Conservation (phyloP, 768 basidiomycete genomes). For the Trametes punicea region DNA sequence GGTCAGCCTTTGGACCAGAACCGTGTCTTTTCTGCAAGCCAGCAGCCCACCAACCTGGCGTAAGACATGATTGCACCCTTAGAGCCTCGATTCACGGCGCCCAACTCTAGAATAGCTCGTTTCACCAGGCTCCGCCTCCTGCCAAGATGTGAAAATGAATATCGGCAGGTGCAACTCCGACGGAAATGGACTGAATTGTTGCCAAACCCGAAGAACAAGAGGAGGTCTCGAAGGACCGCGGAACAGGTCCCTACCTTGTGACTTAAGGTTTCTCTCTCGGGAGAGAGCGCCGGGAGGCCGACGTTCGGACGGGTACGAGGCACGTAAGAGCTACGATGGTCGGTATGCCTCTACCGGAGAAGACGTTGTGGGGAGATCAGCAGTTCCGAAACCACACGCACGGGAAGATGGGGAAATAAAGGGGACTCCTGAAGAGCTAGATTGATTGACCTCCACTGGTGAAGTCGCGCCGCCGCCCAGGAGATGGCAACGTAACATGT, state of each 20-base stretch:
- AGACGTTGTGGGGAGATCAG: slow-evolving; percentile 8
- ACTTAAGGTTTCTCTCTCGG: slow-evolving; percentile 15
- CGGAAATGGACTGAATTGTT: not conserved
- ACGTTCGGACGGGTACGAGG: slow-evolving; percentile 3
- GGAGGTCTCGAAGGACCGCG: slow-evolving; percentile 8
- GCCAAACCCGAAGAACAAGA: slow-evolving; percentile 4
- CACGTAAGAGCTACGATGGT: slow-evolving; percentile 9
- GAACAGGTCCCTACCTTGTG: slow-evolving; percentile 10
- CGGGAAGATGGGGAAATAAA: slow-evolving; percentile 11
- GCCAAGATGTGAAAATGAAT: slow-evolving; percentile 15
- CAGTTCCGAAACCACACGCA: not conserved
- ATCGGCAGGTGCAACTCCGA: not conserved
- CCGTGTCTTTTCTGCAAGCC: not conserved
- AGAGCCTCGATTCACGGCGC: no score
- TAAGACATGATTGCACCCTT: not conserved
- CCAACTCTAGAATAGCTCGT: no score
- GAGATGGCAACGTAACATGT: slow-evolving; percentile 2
- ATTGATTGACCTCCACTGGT: slow-evolving; percentile 2
- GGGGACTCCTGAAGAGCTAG: slow-evolving; percentile 4
- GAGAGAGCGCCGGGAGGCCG: slow-evolving; percentile 11
- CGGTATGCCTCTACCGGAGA: slow-evolving; percentile 12
- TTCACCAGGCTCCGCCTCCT: slow-evolving; percentile 4
- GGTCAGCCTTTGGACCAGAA: slow-evolving; percentile 1
- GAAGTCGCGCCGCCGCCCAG: slow-evolving; percentile 2
- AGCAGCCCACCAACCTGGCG: slow-evolving; percentile 1